These are phyloP conservation scores for Kappamyces sp. DNA, from an alignment of 192 early-diverging fungal species.

Conservation along the genomic window DNA sequence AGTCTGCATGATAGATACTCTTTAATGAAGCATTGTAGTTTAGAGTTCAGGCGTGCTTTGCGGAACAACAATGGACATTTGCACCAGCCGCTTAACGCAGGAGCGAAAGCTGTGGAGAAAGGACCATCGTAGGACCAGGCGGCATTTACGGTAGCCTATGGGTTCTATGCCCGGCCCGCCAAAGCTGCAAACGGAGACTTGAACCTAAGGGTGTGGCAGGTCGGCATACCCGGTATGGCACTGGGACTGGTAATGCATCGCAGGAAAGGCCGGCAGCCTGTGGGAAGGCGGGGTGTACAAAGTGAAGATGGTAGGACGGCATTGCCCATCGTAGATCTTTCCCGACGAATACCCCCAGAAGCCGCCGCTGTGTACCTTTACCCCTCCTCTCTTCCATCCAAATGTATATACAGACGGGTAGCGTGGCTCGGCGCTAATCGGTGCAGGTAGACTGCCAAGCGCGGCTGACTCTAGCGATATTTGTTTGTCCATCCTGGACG, in stretches of 20 bases:
- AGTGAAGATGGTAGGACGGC: constrained; percentile 42
- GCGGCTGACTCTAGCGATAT: constrained; percentile 93
- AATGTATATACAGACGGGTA: not conserved
- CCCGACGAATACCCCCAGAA: constrained; percentile 85
- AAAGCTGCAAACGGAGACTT: constrained; percentile 75
- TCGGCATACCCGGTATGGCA: constrained; percentile 65
- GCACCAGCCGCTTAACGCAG: constrained; percentile 59
- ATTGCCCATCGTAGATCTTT: constrained; percentile 40
- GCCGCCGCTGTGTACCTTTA: constrained; percentile 72
- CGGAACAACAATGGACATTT: too few relatives aligned
- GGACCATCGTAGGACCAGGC: constrained; percentile 62
- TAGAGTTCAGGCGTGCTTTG: too few relatives aligned
- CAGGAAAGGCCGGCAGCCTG: constrained; percentile 38
- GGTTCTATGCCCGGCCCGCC: constrained; percentile 85
- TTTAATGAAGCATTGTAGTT: too few relatives aligned
- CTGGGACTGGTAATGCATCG: constrained; percentile 1
- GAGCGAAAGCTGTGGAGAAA: constrained; percentile 97
- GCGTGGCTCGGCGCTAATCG: constrained; percentile 14
- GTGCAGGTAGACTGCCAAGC: constrained; percentile 62
- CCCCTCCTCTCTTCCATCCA: constrained; percentile 11
- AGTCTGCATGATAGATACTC: too few relatives aligned
- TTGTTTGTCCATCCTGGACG: constrained; percentile 93
- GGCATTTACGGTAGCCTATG: constrained; percentile 39
- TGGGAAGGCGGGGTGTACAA: constrained; percentile 93
- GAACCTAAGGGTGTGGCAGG: constrained; percentile 81